Evolutionary conservation across 164 flowering plant species (phyloP), one percentile per base, ranked within the genome.

Genomic region (Vitis rupestris): DNA sequence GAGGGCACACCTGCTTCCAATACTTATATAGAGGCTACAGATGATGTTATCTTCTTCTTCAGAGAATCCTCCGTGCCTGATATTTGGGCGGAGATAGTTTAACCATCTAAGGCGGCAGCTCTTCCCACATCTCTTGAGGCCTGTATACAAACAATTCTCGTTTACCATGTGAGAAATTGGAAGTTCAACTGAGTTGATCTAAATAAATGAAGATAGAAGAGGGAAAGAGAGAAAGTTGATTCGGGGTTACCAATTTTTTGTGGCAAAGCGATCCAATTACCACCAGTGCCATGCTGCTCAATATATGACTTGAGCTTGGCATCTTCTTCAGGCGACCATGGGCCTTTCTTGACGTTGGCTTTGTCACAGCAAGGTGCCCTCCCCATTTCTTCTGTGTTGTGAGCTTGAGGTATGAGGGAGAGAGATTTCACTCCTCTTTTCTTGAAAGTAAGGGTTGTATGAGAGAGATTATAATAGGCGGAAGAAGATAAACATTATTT

Each of bases 31-130:
- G 54, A 76, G 79, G 64, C 72, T 76, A 61, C 79, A 76, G 16
- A 76, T 76, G 31, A 72, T 49, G 57, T 31, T 72, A 50, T 76
- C 79, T 65, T 78, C 80, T 67, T 78, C 80, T 50, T 73, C 80
- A 7, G 74, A 63, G 54, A 78, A 78, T 44, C 70, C 77, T 59
- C 80, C 80, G 44, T 74, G 81, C 64, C 65, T 78, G 67, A 78
- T 78, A 49, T 74, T 72, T 9, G 81, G 81, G 27, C 75, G 75
- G 27, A 78, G 78, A 74, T 78, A 78, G 73, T 78, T 78, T 49
- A 78, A 19, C 80, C 80, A 78, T 70, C 80, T 51, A 9, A 76
- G 69, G 10, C 79, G 69, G 62, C 79, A 76, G 19, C 79, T 76
- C 70, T 76, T 76, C 10, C 79, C 79, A 50, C 79, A 76, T 59